Evolutionary conservation across 768 basidiomycete genomes (phyloP), one percentile per base, ranked within the genome.

Genomic region (Termitomyces sp.): DNA sequence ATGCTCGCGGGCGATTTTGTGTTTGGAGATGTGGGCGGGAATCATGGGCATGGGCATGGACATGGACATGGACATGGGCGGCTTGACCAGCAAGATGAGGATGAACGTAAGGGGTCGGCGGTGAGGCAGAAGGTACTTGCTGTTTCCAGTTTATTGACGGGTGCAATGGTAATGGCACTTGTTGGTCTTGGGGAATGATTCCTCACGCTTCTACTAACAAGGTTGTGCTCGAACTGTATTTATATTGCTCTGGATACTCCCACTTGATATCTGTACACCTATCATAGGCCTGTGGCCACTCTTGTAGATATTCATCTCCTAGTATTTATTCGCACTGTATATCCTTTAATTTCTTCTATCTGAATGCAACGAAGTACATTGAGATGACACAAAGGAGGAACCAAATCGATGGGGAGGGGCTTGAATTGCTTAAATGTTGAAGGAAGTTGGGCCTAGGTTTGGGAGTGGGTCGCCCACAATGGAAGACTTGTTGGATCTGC

Each of bases 1-100:
- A 93, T 94, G 88, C 83, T 94, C 56, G 91, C 89, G 0, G 91
- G 84, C 3, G 91, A 94, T 71, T 92, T 93, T 65, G 88, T 93
- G 47, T 88, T 89, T 73, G 88, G 91, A 43, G 84, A 84, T 62
- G 78, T 80, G 47, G 68, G 76, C 66, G 72, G 74, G 76, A 72
- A 60, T 78, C 69, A 71, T 59, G 71, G 68, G 31, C 70, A 72
- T 62, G 65, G 63, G 2, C 63, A 70, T 48, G 62, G 65, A 15
- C 56, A 59, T n/a, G 53, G 55, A 5, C 61, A 58, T 0, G 52
- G 37, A 25, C 25, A 25, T 25, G 25, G 25, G 25, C 25, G 25
- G 17, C 62, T 63, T 42, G 34, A 56, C 9, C 10, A 59, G 17
- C 37, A 65, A 66, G 38, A 54, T 2, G 56, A 52, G 14, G 65